These are phyloP conservation scores for Baorangia bicolor DNA, from an alignment of 768 basidiomycete genomes.

Conservation along the genomic window DNA sequence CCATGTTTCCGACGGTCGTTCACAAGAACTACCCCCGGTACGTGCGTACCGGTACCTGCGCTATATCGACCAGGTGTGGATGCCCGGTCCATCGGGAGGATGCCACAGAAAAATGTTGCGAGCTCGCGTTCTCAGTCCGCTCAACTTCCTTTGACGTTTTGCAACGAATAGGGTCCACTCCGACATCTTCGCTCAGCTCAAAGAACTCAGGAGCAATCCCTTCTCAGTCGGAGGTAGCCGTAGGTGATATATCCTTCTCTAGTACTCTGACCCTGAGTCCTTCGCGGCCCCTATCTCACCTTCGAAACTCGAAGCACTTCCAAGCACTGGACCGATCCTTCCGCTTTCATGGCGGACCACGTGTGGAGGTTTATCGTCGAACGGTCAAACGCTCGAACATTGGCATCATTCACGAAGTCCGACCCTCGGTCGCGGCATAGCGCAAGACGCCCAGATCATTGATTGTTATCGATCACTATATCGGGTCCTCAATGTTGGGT, in stretches of 20 bases:
- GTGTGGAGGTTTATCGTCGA: conserved; percentile 12
- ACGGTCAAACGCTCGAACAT: conserved; percentile 43
- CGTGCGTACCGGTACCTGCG: conserved; percentile 49
- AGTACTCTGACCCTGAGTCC: not conserved
- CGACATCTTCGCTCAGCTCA: conserved; percentile 44
- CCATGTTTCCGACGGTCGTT: conserved; percentile 50
- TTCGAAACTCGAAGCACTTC: conserved; percentile 4
- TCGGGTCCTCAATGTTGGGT: conserved; percentile 40
- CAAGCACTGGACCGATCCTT: conserved; percentile 44
- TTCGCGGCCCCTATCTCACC: conserved; percentile 35
- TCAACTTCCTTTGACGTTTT: conserved; percentile 52
- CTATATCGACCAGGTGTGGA: not conserved
- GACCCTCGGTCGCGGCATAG: conserved; percentile 49
- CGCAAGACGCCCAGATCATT: conserved; percentile 38
- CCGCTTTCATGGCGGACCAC: conserved; percentile 29
- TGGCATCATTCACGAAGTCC: conserved; percentile 54
- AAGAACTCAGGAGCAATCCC: conserved; percentile 36
- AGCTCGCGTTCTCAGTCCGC: conserved; percentile 38
- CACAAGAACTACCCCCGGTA: conserved; percentile 29
- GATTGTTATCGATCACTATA: conserved; percentile 44
- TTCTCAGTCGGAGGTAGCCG: conserved; percentile 19
- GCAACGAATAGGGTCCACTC: conserved; percentile 55
- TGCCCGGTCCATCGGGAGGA: conserved; percentile 27
- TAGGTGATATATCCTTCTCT: not conserved
- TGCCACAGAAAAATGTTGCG: conserved; percentile 21